Percentiles rank a stretch among this genome's conserved stretches.
Conservation (phyloP, 148 eudicot genomes). For the Drosera capensis region DNA sequence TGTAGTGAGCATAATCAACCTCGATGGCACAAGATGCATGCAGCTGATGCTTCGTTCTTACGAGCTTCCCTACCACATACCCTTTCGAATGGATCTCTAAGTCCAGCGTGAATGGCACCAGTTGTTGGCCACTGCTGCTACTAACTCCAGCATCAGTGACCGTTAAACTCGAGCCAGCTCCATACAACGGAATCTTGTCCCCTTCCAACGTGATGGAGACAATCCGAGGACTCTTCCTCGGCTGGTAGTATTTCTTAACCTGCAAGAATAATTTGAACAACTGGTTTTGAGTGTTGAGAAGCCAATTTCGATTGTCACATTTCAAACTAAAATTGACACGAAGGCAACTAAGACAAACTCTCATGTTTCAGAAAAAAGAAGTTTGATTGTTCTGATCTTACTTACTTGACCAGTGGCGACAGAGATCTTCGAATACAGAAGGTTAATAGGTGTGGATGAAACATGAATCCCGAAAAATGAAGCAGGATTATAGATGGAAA, state of each 20-base stretch:
- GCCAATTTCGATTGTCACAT: too few species aligned
- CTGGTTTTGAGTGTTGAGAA: neutral
- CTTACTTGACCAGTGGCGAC: constrained; percentile 84
- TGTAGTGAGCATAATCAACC: constrained; percentile 13
- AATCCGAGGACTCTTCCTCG: constrained; percentile 32
- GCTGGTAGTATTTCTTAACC: constrained; percentile 50
- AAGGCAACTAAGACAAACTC: too few species aligned
- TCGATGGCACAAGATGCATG: constrained; percentile 29
- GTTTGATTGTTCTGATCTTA: neutral
- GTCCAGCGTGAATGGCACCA: constrained; percentile 37
- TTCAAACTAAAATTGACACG: too few species aligned
- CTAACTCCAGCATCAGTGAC: neutral
- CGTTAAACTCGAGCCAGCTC: constrained; percentile 42
- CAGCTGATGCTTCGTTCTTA: constrained; percentile 30
- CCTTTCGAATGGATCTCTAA: constrained; percentile 37
- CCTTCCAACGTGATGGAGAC: constrained; percentile 28
- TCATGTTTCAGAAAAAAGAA: neutral
- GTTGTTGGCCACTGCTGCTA: neutral
- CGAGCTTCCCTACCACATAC: constrained; percentile 38
- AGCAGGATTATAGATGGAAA: constrained; percentile 78
- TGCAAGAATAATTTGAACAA: constrained; percentile 5
- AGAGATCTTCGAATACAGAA: constrained; percentile 48
- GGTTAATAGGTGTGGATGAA: constrained; percentile 53
- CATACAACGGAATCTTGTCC: constrained; percentile 42
- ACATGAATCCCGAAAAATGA: constrained; percentile 84